Evolutionary conservation across 495 filamentous ascomycete species (phyloP).

Genomic region (Penicillium parvum): DNA sequence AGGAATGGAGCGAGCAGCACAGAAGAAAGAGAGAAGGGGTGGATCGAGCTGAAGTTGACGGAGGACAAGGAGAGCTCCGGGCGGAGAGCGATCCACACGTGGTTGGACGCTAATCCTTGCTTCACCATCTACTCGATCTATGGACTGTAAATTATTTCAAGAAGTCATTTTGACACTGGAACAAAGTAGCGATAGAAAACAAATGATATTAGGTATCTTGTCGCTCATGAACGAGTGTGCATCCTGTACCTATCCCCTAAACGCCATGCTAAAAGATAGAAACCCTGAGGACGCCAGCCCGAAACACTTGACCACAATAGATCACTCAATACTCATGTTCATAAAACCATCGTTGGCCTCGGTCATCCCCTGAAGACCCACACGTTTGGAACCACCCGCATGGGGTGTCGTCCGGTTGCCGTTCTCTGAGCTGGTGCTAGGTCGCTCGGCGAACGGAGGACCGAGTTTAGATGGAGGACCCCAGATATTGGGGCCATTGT

Average conservation of each 20-base stretch:
- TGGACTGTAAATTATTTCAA: neutral
- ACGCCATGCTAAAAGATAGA: conserved; percentile 11
- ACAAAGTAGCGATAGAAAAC: no score
- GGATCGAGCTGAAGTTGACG: conserved; percentile 12
- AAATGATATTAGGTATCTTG: conserved; percentile 11
- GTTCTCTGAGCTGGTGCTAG: conserved; percentile 44
- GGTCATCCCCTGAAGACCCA: conserved; percentile 92
- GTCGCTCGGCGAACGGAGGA: conserved; percentile 46
- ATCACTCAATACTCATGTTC: conserved; percentile 90
- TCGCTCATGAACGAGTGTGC: conserved; percentile 5
- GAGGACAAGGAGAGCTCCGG: conserved; percentile 14
- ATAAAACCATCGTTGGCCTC: conserved; percentile 94
- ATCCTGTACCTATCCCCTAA: conserved; percentile 3
- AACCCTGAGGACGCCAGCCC: neutral
- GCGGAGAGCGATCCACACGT: conserved; percentile 27
- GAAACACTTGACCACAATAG: neutral
- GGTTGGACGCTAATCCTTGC: conserved; percentile 6
- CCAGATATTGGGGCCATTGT: conserved; percentile 61
- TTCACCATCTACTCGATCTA: neutral
- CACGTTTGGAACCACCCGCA: conserved; percentile 53
- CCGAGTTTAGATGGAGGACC: conserved; percentile 60
- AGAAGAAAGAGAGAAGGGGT: neutral
- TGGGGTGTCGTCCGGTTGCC: conserved; percentile 32
- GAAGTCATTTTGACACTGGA: no score
- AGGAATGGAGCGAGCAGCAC: neutral